Evolutionary conservation across 2,329 filamentous ascomycete genomes (phyloP).

Genomic region (Chaetomium olivaceum): DNA sequence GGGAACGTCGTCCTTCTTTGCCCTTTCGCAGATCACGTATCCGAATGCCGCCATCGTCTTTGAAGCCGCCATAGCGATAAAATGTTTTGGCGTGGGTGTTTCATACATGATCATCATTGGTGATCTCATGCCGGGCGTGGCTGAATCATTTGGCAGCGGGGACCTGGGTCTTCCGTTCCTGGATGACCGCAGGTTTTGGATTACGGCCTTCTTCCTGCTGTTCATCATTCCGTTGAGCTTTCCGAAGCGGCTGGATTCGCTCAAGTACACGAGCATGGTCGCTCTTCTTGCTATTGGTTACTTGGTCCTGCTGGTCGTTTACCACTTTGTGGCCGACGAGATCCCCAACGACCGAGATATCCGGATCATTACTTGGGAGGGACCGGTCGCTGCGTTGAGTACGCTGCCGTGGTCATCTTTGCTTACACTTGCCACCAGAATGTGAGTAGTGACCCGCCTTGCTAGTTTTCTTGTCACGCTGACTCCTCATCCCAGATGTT

Average conservation of each 20-base stretch:
- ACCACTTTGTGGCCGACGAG: slow-evolving; percentile 83
- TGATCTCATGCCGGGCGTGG: slow-evolving; percentile 94
- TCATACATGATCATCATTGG: slow-evolving; percentile 99
- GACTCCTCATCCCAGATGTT: slow-evolving; percentile 71
- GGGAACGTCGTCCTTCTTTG: slow-evolving; percentile 88
- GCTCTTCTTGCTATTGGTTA: slow-evolving; percentile 93
- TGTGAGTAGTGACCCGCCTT: slow-evolving; percentile 50
- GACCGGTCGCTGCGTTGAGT: slow-evolving; percentile 74
- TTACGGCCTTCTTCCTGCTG: slow-evolving; percentile 97
- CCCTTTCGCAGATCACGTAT: slow-evolving; percentile 95
- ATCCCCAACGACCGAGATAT: slow-evolving; percentile 71
- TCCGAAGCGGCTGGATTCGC: slow-evolving; percentile 83
- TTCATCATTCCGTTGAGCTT: slow-evolving; percentile 94
- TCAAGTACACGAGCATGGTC: slow-evolving; percentile 95
- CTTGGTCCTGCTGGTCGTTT: slow-evolving; percentile 87
- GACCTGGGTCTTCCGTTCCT: slow-evolving; percentile 70
- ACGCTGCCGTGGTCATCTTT: slow-evolving; percentile 96
- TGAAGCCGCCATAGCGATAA: slow-evolving; percentile 92
- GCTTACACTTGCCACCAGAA: slow-evolving; percentile 99
- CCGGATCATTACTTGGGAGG: slow-evolving; percentile 74
- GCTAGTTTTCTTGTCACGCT: slow-evolving; percentile 28
- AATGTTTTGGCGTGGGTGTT: slow-evolving; percentile 96
- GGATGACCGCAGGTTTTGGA: slow-evolving; percentile 92
- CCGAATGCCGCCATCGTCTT: slow-evolving; percentile 95
- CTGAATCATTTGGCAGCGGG: slow-evolving; percentile 71